Conservation (phyloP, 192 early-diverging fungal species). For the Backusella tarrabulga region DNA sequence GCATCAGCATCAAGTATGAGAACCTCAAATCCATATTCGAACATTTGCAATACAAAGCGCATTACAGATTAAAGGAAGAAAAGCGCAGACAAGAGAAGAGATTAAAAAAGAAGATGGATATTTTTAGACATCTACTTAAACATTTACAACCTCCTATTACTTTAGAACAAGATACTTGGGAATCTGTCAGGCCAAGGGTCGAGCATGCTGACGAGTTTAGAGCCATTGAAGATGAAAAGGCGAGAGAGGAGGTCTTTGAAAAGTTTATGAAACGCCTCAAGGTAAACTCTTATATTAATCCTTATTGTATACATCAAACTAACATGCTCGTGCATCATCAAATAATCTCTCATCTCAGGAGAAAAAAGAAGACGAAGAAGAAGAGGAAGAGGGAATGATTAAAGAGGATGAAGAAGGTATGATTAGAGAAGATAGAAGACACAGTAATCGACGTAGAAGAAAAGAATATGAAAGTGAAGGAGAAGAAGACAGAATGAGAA, state of each 20-base stretch:
- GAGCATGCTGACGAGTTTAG: conserved; percentile 59
- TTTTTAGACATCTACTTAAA: conserved; percentile 72
- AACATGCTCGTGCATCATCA: neutral
- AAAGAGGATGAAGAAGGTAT: conserved; percentile 69
- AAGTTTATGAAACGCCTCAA: conserved; percentile 62
- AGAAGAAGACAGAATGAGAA: conserved; percentile 26
- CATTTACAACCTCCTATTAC: conserved; percentile 54
- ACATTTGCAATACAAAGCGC: conserved; percentile 46
- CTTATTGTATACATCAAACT: neutral
- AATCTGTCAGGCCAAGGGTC: conserved; percentile 49
- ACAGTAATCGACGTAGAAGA: conserved; percentile 28
- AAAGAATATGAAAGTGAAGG: conserved; percentile 29
- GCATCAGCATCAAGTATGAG: conserved; percentile 18
- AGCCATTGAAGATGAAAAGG: conserved; percentile 63
- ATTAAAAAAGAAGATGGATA: conserved; percentile 72
- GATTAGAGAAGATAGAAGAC: conserved; percentile 45
- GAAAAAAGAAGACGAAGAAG: conserved; percentile 45
- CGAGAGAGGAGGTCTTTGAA: conserved; percentile 72
- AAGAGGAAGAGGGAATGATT: conserved; percentile 41
- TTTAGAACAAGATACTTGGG: conserved; percentile 62
- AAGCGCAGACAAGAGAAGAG: conserved; percentile 66
- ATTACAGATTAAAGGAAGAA: conserved; percentile 65
- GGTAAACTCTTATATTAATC: conserved; percentile 34
- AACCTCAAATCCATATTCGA: conserved; percentile 51
- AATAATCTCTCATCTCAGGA: neutral